A percentile compares a stretch with the other conserved stretches of the same genome.
Evolutionary conservation across 179 eudicot genomes (phyloP).

Genomic region (Spergularia azorica): DNA sequence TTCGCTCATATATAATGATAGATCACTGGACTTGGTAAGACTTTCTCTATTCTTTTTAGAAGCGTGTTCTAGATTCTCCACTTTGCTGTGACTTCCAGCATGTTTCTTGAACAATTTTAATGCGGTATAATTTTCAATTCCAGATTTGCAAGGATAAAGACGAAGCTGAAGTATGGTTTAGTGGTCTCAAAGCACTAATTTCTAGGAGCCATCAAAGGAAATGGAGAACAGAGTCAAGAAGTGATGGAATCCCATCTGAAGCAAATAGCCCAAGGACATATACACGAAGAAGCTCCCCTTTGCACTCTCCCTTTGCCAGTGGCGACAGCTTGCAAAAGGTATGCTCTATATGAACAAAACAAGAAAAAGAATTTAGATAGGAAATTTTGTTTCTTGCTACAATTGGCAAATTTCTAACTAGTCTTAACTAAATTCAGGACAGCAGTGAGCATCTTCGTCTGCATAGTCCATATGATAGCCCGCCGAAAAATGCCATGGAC

Average conservation of each 20-base stretch:
- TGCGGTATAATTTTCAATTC: constrained; percentile 18
- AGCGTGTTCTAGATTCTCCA: not conserved
- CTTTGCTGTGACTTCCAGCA: constrained; percentile 2
- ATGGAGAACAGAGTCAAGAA: constrained; percentile 97
- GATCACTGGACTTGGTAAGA: constrained; percentile 94
- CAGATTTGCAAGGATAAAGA: constrained; percentile 99
- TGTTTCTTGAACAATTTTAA: constrained; percentile 6
- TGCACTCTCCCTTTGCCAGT: constrained; percentile 80
- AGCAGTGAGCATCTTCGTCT: constrained; percentile 68
- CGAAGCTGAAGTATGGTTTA: constrained; percentile 99
- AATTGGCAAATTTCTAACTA: constrained; percentile 16
- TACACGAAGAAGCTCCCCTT: constrained; percentile 89
- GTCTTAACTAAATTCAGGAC: constrained; percentile 58
- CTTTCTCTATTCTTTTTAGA: not conserved
- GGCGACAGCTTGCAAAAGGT: constrained; percentile 83
- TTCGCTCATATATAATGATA: constrained; percentile 86
- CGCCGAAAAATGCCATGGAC: constrained; percentile 80
- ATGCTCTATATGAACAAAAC: not conserved
- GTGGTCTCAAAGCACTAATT: constrained; percentile 91
- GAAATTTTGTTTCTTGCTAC: constrained; percentile 6
- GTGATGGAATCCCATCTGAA: constrained; percentile 93
- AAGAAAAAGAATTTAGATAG: not conserved
- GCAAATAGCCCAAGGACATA: constrained; percentile 95
- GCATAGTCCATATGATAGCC: constrained; percentile 88
- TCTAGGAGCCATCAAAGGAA: constrained; percentile 86